Base-by-base conservation (phyloP, 352 stramenopile genomes). In the Blastocystis sp. region DNA sequence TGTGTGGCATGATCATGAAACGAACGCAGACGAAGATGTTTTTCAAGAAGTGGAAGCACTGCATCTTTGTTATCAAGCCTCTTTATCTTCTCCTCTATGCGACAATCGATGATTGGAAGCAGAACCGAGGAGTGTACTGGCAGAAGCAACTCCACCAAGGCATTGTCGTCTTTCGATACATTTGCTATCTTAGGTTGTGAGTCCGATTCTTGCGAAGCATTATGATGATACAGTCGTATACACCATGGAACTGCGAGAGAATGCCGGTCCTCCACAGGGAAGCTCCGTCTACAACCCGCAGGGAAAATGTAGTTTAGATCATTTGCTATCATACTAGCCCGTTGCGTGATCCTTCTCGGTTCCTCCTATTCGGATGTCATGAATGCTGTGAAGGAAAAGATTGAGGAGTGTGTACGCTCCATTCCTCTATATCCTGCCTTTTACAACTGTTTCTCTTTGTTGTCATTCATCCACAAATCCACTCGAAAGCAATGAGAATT, bases 11-110 rank as follows among this genome's bases (percentile, higher is more conserved):
- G 34, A 75, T 75, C 24, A 40, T 75, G 29, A 75, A 75, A 46
- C 29, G 42, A 51, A 75, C 63, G n/a, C 63, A 75, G 48, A 75
- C 63, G 48, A 75, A 75, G 42, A 21, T 75, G 4, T 34, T 75
- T n/a, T 75, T 75, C 63, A 75, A 75, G 36, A 75, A 75, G 48
- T 75, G 63, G 63, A 75, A 75, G 42, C 63, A 75, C n/a, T 75
- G 63, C 36, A 46, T 75, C 32, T 75, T 75, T n/a, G 42, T 75
- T 27, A 21, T 75, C 4, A 75, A 53, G 4, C 63, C 63, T 32
- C 36, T 6, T 36, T 34, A 27, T 1, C 36, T 75, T n/a, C 24
- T 51, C 1, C 36, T 75, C 3, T 75, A 75, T 53, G 32, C 36
- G 34, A 56, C 63, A 32, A 18, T 75, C 21, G 36, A 75, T 29